A percentile compares a stretch with the other conserved stretches of the same genome.
Evolutionary conservation across 2,329 filamentous ascomycete genomes (phyloP).

Genomic region (Ramichloridium luteum): DNA sequence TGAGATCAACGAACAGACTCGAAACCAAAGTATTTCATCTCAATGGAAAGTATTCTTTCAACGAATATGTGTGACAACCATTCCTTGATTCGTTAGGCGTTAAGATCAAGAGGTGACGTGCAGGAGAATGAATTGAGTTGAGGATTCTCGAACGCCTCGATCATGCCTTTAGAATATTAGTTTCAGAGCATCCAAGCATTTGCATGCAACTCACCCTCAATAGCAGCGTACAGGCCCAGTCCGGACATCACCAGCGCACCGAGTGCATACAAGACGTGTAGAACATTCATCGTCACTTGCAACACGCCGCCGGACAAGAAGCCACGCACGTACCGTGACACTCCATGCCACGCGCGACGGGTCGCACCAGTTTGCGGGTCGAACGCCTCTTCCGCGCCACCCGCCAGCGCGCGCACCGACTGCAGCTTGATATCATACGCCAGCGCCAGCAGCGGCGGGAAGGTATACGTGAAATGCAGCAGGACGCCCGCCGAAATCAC

Average conservation of each 20-base stretch:
- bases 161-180: constrained; percentile 15
- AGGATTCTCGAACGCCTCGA: constrained; percentile 20
- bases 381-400: constrained; percentile 32
- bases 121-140: constrained; percentile 10
- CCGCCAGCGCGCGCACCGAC: constrained; percentile 24
- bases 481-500: constrained; percentile 44
- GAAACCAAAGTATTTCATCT: too few species aligned
- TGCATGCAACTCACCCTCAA: constrained; percentile 15
- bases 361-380: constrained; percentile 30
- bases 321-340: constrained; percentile 30
- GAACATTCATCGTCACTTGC: constrained; percentile 18
- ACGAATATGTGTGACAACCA: too few species aligned
- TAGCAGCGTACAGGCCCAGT: constrained; percentile 30
- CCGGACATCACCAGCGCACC: constrained; percentile 27
- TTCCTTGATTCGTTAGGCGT: too few species aligned
- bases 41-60: too few species aligned
- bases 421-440: constrained; percentile 28
- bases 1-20: too few species aligned
- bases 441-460: constrained; percentile 41
- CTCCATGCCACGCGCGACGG: constrained; percentile 25
- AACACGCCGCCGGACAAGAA: constrained; percentile 21
- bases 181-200: not conserved
- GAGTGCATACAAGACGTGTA: constrained; percentile 28
- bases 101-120: constrained; percentile 8
- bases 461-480: constrained; percentile 47